Evolutionary conservation across 1,139 yeast genomes (phyloP).

Genomic region (Nematodospora anomalae): DNA sequence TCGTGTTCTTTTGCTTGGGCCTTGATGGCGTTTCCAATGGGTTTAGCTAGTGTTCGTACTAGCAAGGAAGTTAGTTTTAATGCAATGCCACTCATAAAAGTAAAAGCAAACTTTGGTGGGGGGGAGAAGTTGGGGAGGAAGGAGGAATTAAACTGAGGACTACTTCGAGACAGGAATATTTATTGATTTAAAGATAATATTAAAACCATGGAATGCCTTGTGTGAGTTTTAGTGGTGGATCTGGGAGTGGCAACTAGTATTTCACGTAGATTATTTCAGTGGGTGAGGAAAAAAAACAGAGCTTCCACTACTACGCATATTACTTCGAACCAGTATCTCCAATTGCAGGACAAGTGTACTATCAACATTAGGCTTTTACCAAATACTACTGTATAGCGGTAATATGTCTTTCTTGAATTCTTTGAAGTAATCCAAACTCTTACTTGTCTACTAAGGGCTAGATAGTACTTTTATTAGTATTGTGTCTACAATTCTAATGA

Average conservation of each 20-base stretch:
- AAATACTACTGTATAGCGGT: neutral
- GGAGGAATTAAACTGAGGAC: too few relatives aligned
- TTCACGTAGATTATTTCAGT: neutral
- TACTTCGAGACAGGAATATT: neutral
- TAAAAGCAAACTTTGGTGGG: neutral
- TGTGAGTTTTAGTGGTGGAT: neutral
- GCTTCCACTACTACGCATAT: too few relatives aligned
- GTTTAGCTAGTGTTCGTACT: slow-evolving; percentile 78
- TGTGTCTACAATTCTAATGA: slow-evolving; percentile 2
- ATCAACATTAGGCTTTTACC: neutral
- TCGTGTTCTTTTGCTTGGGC: slow-evolving; percentile 78
- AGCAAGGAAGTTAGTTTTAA: slow-evolving; percentile 73
- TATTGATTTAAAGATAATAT: too few relatives aligned
- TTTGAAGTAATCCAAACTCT: too few relatives aligned
- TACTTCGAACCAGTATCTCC: too few relatives aligned
- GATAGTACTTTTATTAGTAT: too few relatives aligned
- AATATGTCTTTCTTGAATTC: too few relatives aligned
- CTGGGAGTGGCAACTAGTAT: neutral
- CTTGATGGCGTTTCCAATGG: slow-evolving; percentile 72
- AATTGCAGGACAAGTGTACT: too few relatives aligned
- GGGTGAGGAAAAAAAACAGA: neutral
- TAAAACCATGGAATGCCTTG: neutral
- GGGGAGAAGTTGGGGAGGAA: neutral
- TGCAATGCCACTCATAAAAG: slow-evolving; percentile 57
- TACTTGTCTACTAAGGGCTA: too few relatives aligned